Evolutionary conservation across 345 rosid genomes (phyloP), one percentile per base, ranked within the genome.

Genomic region (Pelargonium nanum): DNA sequence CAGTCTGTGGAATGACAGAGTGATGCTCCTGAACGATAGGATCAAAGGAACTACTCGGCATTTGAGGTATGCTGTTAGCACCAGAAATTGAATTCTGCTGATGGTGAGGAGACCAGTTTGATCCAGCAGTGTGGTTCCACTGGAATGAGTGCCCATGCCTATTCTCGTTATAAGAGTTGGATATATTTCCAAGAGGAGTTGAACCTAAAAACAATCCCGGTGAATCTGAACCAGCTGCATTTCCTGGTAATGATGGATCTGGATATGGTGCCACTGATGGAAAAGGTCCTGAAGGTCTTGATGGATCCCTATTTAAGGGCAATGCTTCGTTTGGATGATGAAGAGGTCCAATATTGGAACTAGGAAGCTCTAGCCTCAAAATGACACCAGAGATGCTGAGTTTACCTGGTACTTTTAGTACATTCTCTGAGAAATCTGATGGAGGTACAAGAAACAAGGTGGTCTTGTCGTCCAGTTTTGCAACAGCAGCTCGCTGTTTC

Each of bases 371-470:
- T 62, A 87, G 64, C 62, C 95, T 81, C 67, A 92, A 77, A 58
- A 85, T 70, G 67, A 92, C 98, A 57, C 98, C 98, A 17, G 98
- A 87, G 72, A 92, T 87, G 81, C 97, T 89, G 62, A 92, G 72
- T 61, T 85, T 85, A 26, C 98, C 98, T 1, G 97, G 93, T 24
- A 92, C 98, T 80, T 82, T 92, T 63, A 92, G 76, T 53, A 92
- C 89, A 66, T 85, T 83, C 81, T 85, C 85, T 3, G 98, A 89
- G 82, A 92, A 92, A 60, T 92, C 95, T 21, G 95, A 92, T 17
- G 98, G 97, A 16, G 98, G 95, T 65, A 92, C 97, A 26, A 92
- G 96, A 77, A 92, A 92, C 77, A 92, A 77, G 8, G 94, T 92
- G 65, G 89, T 92, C 58, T 70, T 79, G 26, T 92, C 97, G 67